phyloP scores from a whole-genome alignment of 169 alveolate genomes.

The Plasmodium vivax region DNA sequence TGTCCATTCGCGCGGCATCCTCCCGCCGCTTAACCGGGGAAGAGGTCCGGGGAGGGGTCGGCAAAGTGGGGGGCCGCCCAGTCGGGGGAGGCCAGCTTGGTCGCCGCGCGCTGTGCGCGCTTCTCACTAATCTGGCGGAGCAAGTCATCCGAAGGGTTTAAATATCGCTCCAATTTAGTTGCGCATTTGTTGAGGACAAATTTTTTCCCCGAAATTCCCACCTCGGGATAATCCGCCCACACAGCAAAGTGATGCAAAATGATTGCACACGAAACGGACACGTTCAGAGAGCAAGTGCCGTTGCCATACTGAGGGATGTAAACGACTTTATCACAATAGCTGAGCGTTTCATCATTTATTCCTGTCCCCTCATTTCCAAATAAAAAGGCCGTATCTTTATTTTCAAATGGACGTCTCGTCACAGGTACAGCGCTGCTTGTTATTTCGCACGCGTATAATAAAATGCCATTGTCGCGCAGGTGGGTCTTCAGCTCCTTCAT shows the following conservation, averaged over 20 bases:
- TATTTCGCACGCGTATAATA: conserved; percentile 90
- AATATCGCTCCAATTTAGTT: conserved; percentile 40
- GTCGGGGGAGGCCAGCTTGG: not conserved
- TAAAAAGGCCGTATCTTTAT: conserved; percentile 90
- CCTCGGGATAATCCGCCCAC: conserved; percentile 60
- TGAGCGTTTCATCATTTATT: conserved; percentile 84
- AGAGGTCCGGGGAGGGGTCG: not conserved
- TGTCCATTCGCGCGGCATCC: not conserved
- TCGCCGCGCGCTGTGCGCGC: not conserved
- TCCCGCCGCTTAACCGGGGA: not conserved
- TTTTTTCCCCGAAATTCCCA: conserved; percentile 21
- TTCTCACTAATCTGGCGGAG: conserved; percentile 17
- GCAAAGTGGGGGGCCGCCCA: not conserved
- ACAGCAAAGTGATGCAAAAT: conserved; percentile 91
- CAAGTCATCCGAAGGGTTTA: conserved; percentile 45
- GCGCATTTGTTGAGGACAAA: conserved; percentile 23
- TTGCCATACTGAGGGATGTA: conserved; percentile 91
- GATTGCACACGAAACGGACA: conserved; percentile 92
- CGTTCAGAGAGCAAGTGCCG: conserved; percentile 92
- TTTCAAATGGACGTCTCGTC: conserved; percentile 76
- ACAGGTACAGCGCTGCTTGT: conserved; percentile 84
- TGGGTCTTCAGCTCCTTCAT: conserved; percentile 72
- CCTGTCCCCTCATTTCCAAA: conserved; percentile 95
- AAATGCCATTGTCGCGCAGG: conserved; percentile 78
- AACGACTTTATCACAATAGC: conserved; percentile 90